Base-by-base conservation (phyloP, 2,329 filamentous ascomycete species). In the Pseudogymnoascus sp. region DNA sequence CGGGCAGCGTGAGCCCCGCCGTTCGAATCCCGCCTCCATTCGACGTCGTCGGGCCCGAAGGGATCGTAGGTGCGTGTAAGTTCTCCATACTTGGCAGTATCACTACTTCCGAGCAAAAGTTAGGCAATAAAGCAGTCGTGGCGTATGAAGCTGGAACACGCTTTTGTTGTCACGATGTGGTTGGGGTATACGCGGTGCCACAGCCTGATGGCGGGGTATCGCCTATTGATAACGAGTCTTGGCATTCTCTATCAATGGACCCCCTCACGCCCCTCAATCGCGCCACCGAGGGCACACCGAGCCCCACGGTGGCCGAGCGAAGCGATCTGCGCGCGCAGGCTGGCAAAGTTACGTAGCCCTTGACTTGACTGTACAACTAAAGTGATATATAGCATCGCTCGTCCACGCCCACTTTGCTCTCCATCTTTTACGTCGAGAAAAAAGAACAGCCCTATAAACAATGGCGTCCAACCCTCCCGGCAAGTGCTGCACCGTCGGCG, bases 11-110 rank as follows among this genome's bases (percentile, higher is more conserved):
- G 67, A 91, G 76, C 64, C 87, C 81, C 66, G 78, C 77, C 60
- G 76, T 81, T 60, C 83, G 77, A 67, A 82, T 76, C 66, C 88
- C 87, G 73, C 88, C 89, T 44, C 76, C 74, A 61, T 79, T 76
- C 39, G 75, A 66, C 41, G 86, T 87, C 8, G 86, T 87, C 35
- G 90, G 89, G 64, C 92, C 92, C 41, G 92, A 92, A 62, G 87
- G 81, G 75, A 90, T 84, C 15, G 85, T 88, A n/a, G 85, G 84
- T 50, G 84, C 80, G 69, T 89, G 86, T 61, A 89, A 77, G 67
- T 86, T 80, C 72, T 87, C 81, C 86, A 89, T 88, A 54, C 60
- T 67, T n/a, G n/a, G 15, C 3, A 33, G 47, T 54, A 54, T 9
- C 29, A 8, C 35, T 29, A 54, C 5, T 54, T 54, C 29, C 8